Conservation (phyloP, 345 rosid genomes). For the Populus euphratica region DNA sequence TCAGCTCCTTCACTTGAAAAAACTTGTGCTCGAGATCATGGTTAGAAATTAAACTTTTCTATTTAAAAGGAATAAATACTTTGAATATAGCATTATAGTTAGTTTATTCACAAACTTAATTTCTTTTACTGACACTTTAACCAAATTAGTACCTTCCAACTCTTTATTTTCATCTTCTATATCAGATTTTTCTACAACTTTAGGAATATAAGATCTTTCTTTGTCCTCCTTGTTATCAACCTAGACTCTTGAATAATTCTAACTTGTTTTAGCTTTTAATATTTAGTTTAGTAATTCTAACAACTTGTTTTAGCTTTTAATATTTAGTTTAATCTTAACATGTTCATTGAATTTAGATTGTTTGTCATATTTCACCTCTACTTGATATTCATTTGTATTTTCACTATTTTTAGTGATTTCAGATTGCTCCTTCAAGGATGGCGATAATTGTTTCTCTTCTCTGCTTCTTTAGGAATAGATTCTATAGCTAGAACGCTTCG, state of each 20-base stretch:
- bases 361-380: neutral
- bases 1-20: too few relatives aligned
- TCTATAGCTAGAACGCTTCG: neutral
- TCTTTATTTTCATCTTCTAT: neutral
- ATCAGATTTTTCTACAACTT: neutral
- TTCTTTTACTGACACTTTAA: too few relatives aligned
- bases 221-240: neutral
- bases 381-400: neutral
- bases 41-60: too few relatives aligned
- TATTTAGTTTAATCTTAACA: conserved; percentile 2
- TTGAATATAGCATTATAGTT: too few relatives aligned
- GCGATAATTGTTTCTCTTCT: neutral
- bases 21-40: too few relatives aligned
- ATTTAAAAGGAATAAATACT: too few relatives aligned
- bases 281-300: neutral
- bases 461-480: neutral
- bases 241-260: neutral
- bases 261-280: neutral
- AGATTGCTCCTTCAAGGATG: neutral
- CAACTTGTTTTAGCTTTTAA: neutral
- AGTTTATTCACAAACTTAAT: too few relatives aligned
- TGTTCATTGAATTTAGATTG: neutral
- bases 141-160: too few relatives aligned
- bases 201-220: neutral
- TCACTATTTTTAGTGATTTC: conserved; percentile 5